Evolutionary conservation across 2,329 filamentous ascomycete species (phyloP), one percentile per base, ranked within the genome.

Genomic region (Fonsecaea nubica): DNA sequence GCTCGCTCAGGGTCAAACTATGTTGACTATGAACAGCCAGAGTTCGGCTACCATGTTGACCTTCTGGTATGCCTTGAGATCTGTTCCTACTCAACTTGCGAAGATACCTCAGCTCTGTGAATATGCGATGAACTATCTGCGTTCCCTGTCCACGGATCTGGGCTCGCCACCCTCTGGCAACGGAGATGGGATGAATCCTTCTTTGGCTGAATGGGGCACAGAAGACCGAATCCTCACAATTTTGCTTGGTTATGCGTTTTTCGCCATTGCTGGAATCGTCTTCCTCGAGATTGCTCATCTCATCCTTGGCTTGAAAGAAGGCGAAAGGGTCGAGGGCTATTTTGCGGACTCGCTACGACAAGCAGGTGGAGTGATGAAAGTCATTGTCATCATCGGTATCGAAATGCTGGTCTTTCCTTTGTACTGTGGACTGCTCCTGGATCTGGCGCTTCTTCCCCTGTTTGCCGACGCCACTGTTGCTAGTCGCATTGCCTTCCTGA

Each of bases 391-490:
- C 74, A 99, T 99, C 71, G 95, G 93, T 71, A 99, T 99, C 73
- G 95, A 99, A 80, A 99, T 99, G 95, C 89, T 99, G 40, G 89
- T 93, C 6, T 99, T 99, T 75, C 95, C 95, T 0, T 84, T 99
- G 1, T 99, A 99, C 77, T 99, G 95, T 74, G 95, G 95, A 4
- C 84, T 97, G 40, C 85, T 99, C 1, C 87, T 99, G 38, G 95
- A 99, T 76, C 80, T 92, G 54, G 95, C 95, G 4, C 83, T 98
- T 58, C 84, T 99, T 15, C 95, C 95, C 0, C 84, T 99, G 0
- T 99, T 99, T 76, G 90, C 92, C 70, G 84, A 89, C 68, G 90
- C 92, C 0, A 93, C 91, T 0, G 79, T 97, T 59, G 85, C 86
- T 69, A 92, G 92, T 7, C 88, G 95, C 25, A 81, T 96, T 59